These are phyloP conservation scores for Cronartium quercuum DNA, from an alignment of 1,284 basidiomycete genomes.

Conservation along the genomic window DNA sequence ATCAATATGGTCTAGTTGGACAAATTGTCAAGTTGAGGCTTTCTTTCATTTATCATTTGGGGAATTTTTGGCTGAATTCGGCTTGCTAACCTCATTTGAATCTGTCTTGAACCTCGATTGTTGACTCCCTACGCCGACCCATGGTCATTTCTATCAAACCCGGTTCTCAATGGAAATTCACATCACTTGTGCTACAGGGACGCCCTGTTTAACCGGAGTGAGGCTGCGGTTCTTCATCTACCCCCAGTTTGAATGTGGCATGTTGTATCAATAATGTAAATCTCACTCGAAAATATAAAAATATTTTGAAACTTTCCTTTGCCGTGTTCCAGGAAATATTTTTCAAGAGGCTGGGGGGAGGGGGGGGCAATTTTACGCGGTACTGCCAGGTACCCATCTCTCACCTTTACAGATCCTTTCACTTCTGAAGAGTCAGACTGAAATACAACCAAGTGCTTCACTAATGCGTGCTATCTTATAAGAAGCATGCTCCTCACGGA, in stretches of 20 bases:
- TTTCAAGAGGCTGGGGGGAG: too few relatives aligned
- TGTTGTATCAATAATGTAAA: not conserved
- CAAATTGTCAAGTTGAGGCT: constrained; percentile 36
- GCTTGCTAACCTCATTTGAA: not conserved
- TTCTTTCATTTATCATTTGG: not conserved
- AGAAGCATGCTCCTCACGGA: too few relatives aligned
- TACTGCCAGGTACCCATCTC: too few relatives aligned
- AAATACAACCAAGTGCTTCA: too few relatives aligned
- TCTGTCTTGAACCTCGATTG: not conserved
- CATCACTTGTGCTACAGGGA: not conserved
- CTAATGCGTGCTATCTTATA: too few relatives aligned
- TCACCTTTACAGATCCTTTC: too few relatives aligned
- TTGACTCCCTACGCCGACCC: not conserved
- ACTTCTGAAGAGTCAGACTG: too few relatives aligned
- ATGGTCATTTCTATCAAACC: not conserved
- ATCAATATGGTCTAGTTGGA: constrained; percentile 27
- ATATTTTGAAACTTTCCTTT: too few relatives aligned
- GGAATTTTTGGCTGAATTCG: not conserved
- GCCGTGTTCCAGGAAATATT: too few relatives aligned
- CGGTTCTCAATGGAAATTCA: not conserved
- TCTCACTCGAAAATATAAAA: not conserved
- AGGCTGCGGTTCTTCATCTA: not conserved
- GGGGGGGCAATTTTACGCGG: too few relatives aligned
- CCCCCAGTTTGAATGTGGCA: not conserved
- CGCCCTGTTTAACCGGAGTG: not conserved